Conservation (phyloP, 257 asterid genomes). For the Hygrophila difformis region DNA sequence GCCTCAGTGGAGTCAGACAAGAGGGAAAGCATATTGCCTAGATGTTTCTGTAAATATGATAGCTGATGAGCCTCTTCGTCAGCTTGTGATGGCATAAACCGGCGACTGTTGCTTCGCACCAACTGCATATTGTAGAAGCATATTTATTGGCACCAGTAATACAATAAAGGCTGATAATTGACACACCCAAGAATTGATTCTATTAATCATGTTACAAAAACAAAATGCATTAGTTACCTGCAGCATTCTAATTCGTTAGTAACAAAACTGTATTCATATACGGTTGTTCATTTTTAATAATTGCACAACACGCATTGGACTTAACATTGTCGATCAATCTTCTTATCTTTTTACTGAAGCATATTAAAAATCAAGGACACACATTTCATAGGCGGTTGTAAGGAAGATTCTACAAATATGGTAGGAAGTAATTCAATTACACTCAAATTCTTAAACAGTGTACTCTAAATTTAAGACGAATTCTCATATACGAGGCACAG, state of each 20-base stretch:
- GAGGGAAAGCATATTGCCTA: slow-evolving; percentile 82
- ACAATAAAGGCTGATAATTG: slow-evolving; percentile 1
- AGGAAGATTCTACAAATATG: no score
- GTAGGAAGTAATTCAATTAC: no score
- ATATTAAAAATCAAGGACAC: no score
- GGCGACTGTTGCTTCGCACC: slow-evolving; percentile 90
- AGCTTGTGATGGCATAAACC: slow-evolving; percentile 87
- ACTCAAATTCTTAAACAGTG: no score
- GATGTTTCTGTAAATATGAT: slow-evolving; percentile 82
- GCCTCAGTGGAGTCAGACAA: slow-evolving; percentile 70
- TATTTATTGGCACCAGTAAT: slow-evolving; percentile 8
- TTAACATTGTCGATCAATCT: slow-evolving; percentile 4
- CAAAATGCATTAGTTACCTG: neutral
- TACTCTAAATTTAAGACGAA: no score
- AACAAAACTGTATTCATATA: neutral
- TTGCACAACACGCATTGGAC: neutral
- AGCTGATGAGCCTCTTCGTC: slow-evolving; percentile 99
- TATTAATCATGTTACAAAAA: neutral
- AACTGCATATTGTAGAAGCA: slow-evolving; percentile 37
- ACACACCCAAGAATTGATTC: neutral
- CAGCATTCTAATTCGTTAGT: neutral
- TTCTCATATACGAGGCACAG: no score
- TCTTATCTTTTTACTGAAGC: no score
- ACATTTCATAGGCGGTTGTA: no score
- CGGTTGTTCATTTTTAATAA: neutral